Evolutionary conservation across 305 asterid genomes (phyloP).

Genomic region (Solanum hybrid): DNA sequence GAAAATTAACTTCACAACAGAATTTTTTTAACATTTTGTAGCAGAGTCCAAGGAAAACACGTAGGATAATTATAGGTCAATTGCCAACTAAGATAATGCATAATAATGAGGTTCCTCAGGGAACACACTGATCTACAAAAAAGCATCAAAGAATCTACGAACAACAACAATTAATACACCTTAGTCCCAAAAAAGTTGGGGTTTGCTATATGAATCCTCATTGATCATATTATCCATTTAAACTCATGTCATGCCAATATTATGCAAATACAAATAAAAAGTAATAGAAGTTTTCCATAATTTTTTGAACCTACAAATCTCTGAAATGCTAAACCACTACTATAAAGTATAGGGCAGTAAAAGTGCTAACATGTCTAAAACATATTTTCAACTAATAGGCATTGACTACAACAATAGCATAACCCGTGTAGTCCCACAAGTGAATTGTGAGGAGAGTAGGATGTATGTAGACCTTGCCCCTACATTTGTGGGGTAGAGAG

Average conservation of each 20-base stretch:
- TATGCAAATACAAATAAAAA: background rate
- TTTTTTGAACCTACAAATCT: background rate
- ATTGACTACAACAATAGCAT: background rate
- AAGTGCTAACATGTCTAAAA: background rate
- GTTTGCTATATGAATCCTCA: background rate
- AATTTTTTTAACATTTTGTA: background rate
- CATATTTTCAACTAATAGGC: background rate
- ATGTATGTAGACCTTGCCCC: background rate
- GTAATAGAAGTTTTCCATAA: background rate
- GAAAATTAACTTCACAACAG: background rate
- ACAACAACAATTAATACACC: background rate
- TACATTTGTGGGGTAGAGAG: background rate
- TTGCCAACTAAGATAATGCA: background rate
- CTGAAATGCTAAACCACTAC: background rate
- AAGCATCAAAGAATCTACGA: background rate
- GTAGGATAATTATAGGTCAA: background rate
- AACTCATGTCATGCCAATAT: background rate
- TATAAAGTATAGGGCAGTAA: background rate
- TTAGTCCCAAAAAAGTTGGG: background rate
- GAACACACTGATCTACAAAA: background rate
- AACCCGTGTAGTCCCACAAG: background rate
- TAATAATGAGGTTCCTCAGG: background rate
- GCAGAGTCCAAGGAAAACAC: background rate
- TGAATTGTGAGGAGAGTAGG: background rate
- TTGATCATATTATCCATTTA: background rate